phyloP scores from a whole-genome alignment of 305 asterid species.

The Fraxinus greggii region DNA sequence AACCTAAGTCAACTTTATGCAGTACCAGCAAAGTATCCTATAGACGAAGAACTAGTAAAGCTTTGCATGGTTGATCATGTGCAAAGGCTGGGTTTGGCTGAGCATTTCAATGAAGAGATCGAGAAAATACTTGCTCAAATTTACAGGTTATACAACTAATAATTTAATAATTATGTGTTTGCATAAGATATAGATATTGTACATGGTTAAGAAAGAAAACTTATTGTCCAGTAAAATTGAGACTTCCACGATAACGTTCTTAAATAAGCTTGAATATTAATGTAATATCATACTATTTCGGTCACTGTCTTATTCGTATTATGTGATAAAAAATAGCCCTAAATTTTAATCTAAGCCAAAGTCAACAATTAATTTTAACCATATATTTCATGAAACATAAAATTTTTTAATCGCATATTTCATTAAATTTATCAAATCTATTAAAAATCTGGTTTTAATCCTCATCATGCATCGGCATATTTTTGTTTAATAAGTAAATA shows the following conservation, averaged over 20 bases:
- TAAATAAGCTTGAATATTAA: background rate
- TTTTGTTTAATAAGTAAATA: background rate
- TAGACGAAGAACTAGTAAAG: slow-evolving; percentile 45
- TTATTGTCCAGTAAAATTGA: slow-evolving; percentile 9
- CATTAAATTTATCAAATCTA: no score
- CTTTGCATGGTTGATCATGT: slow-evolving; percentile 50
- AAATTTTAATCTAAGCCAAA: no score
- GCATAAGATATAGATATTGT: background rate
- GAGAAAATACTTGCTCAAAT: slow-evolving; percentile 35
- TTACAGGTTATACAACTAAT: slow-evolving; percentile 29
- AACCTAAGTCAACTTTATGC: slow-evolving; percentile 3
- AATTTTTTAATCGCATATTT: no score
- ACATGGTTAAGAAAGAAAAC: background rate
- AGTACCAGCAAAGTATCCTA: slow-evolving; percentile 47
- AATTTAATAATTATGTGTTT: background rate
- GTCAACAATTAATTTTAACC: no score
- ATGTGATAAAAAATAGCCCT: no score
- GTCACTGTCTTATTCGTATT: background rate
- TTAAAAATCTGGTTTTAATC: no score
- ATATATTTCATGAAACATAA: no score
- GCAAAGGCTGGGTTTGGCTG: slow-evolving; percentile 53
- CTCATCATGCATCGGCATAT: no score
- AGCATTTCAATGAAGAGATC: slow-evolving; percentile 45
- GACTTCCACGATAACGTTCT: background rate
- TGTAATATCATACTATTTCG: background rate